phyloP scores from a whole-genome alignment of 805 yeast genomes.

The Kluyveromyces dobzhanskii region DNA sequence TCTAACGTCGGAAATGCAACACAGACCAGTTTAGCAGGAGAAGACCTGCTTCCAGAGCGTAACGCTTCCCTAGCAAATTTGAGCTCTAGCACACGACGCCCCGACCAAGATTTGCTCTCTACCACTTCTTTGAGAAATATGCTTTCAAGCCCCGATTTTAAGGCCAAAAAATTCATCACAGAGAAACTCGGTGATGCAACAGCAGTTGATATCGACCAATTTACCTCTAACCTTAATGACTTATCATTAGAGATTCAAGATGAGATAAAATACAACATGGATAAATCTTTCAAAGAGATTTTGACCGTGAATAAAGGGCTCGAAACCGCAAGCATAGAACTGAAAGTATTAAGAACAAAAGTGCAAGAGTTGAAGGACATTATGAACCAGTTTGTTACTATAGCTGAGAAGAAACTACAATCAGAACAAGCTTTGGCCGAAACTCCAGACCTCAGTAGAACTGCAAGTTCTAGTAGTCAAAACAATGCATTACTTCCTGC shows the following conservation, averaged over 20 bases:
- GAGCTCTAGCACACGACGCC: constrained; percentile 2
- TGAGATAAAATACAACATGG: constrained; percentile 51
- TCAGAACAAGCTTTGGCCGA: constrained; percentile 28
- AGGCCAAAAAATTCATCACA: constrained; percentile 42
- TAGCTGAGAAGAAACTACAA: constrained; percentile 51
- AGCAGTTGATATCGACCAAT: constrained; percentile 64
- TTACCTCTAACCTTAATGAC: constrained; percentile 44
- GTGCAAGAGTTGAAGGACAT: constrained; percentile 54
- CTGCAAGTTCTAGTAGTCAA: constrained; percentile 6
- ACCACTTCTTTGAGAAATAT: constrained; percentile 22
- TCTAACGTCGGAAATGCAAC: neutral
- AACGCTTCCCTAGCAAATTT: neutral
- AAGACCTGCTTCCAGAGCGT: neutral
- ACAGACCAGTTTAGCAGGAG: neutral
- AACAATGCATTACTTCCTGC: constrained; percentile 19
- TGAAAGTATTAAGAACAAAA: constrained; percentile 51
- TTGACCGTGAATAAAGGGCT: constrained; percentile 53
- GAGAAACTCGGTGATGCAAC: constrained; percentile 52
- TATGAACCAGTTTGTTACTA: constrained; percentile 47
- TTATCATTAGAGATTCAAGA: constrained; percentile 43
- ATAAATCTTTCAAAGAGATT: constrained; percentile 55
- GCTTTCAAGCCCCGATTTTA: constrained; percentile 35
- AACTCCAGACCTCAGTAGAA: constrained; percentile 1
- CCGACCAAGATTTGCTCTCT: constrained; percentile 2
- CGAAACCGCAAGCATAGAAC: constrained; percentile 52